Base-by-base conservation (phyloP, 192 early-diverging fungal genomes). In the Coemansia erecta region DNA sequence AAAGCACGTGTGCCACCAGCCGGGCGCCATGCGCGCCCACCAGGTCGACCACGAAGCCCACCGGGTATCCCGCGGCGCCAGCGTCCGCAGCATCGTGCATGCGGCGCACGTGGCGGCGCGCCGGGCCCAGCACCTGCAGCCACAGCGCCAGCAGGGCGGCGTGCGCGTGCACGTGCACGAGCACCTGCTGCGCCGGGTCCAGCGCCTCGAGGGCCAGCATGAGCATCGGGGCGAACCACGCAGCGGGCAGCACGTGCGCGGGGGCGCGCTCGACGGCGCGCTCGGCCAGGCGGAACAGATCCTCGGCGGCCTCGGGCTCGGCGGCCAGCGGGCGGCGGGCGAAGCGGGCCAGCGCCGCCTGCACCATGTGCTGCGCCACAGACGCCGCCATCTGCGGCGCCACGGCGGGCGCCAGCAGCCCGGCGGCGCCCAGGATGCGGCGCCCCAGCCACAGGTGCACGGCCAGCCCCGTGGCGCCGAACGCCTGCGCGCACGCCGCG, bases 371-470 rank as follows among this genome's bases (percentile, higher is more conserved):
- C 47, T 89, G 82, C 11, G 92, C 76, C 54, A 92, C 63, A 58
- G 18, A 70, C 41, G 43, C 85, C 53, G 31, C 90, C 74, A 53
- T 80, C 64, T 53, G 70, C 66, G 45, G 81, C 73, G 60, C 66
- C 1, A 26, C 49, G 0, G 71, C 46, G 24, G 73, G 64, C 6
- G 70, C 84, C 60, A 85, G 83, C 17, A 61, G 70, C 14, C 63
- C 84, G 85, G 87, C 86, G 42, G 85, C 82, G 12, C 83, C 66
- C 14, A 94, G 81, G 61, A 85, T 81, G 47, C 87, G 82, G 5
- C 71, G 69, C 22, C 86, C 80, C 2, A 90, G 84, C 95, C 95
- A 98, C 49, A 98, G 70, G 60, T 93, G 92, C 35, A 82, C 84
- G 33, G 88, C 70, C 21, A 84, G 33, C 0, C 83, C 81, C 4